Base-by-base conservation (phyloP, 2,329 filamentous ascomycete genomes). In the Chalaropsis ovoidea region DNA sequence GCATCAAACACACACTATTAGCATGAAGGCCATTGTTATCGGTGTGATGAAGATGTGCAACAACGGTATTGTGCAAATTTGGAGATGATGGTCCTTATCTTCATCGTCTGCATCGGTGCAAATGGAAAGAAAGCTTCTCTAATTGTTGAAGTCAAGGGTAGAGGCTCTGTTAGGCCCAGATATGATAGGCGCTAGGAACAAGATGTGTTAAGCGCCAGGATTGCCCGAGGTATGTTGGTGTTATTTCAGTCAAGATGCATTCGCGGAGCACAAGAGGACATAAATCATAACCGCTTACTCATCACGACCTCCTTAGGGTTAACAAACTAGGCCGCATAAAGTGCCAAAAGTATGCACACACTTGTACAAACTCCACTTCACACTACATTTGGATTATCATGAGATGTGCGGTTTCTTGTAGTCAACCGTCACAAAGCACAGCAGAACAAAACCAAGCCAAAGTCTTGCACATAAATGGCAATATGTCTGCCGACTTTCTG, bases 401-500 rank as follows among this genome's bases (percentile, higher is more conserved):
- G 27, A 19, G 5, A 13, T 52, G 10, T 52, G 47, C 15, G 47
- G 7, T 13, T 24, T 52, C 7, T 1, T 15, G 19, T 10, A 24
- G 19, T 15, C 22, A 5, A 19, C 6, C 35, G 35, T 39, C 35
- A 39, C 35, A 39, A 39, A 39, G 5, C 35, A 39, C 35, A 39
- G 35, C 35, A 7, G 4, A 39, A 10, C 35, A 39, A 35, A 35
- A 19, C n/a, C 17, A n/a, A 58, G 27, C 54, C 27, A n/a, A 5
- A 35, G 7, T 11, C 24, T 39, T 39, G 35, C 35, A 39, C 19
- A 22, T n/a, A 13, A 11, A 1, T 42, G 6, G 42, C 45, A 71
- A 47, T 68, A 82, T 83, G 80, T 82, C 81, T 8, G 80, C 83
- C 69, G 81, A 83, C 69, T 80, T 93, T 31, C 74, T 76, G 61